phyloP scores from a whole-genome alignment of 768 basidiomycete genomes.

The Pleurotus ostreatus region DNA sequence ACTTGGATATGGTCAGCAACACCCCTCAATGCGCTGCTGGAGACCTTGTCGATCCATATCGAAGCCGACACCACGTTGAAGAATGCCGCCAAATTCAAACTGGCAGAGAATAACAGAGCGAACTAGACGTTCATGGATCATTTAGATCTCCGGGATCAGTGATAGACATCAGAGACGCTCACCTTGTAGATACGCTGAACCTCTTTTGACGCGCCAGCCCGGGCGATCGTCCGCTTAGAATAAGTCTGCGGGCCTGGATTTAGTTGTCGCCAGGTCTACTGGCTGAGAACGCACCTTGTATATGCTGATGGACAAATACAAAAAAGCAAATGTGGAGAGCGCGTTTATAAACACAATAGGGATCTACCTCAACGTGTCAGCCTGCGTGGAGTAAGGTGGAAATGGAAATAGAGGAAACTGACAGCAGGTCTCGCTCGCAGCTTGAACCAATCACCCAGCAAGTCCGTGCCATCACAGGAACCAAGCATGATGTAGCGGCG shows the following conservation, averaged over 20 bases:
- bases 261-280: background rate
- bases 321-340: slow-evolving; percentile 30
- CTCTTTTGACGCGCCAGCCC: slow-evolving; percentile 41
- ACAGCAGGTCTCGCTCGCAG: slow-evolving; percentile 30
- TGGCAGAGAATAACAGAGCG: slow-evolving; percentile 44
- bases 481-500: slow-evolving; percentile 28
- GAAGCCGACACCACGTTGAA: slow-evolving; percentile 42
- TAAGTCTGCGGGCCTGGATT: slow-evolving; percentile 31
- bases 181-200: slow-evolving; percentile 49
- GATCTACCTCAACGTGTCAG: slow-evolving; percentile 22
- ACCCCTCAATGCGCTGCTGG: slow-evolving; percentile 26
- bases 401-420: slow-evolving; percentile 12
- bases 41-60: slow-evolving; percentile 48
- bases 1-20: slow-evolving; percentile 29
- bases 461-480: slow-evolving; percentile 35
- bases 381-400: background rate
- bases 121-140: slow-evolving; percentile 25
- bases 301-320: slow-evolving; percentile 36
- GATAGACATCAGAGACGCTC: background rate
- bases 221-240: slow-evolving; percentile 39
- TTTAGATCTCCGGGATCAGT: background rate
- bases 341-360: slow-evolving; percentile 36
- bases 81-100: slow-evolving; percentile 44
- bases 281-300: slow-evolving; percentile 29
- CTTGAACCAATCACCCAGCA: slow-evolving; percentile 41